phyloP scores from a whole-genome alignment of 306 rosid species.

The Quercus variabilis region DNA sequence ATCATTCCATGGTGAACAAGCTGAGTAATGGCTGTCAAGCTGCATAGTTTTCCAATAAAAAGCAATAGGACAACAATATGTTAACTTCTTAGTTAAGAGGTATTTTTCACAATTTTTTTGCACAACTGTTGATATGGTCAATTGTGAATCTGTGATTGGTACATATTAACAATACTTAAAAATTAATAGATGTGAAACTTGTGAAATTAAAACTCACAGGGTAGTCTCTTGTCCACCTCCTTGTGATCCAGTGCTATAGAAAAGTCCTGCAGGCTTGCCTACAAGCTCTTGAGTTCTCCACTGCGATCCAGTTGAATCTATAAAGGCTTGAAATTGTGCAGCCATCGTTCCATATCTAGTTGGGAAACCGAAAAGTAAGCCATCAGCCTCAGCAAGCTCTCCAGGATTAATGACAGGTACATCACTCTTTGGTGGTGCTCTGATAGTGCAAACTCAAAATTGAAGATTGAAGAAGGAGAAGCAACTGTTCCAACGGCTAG shows the following conservation, averaged over 20 bases:
- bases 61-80: neutral
- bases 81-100: neutral
- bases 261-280: conserved; percentile 90
- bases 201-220: conserved; percentile 45
- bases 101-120: too few relatives aligned
- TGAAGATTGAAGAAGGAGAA: too few relatives aligned
- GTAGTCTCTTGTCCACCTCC: conserved; percentile 95
- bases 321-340: conserved; percentile 77
- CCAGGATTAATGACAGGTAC: conserved; percentile 60
- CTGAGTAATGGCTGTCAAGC: conserved; percentile 91
- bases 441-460: too few relatives aligned
- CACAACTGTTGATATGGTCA: too few relatives aligned
- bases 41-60: conserved; percentile 33
- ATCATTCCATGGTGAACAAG: conserved; percentile 91
- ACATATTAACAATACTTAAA: too few relatives aligned
- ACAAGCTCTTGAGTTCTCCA: conserved; percentile 78
- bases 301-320: conserved; percentile 79
- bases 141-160: too few relatives aligned
- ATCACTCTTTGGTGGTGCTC: conserved; percentile 78
- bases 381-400: conserved; percentile 79
- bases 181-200: neutral
- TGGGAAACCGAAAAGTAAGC: conserved; percentile 81
- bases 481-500: too few relatives aligned
- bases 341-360: conserved; percentile 89
- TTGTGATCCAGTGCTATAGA: conserved; percentile 82